A percentile compares a stretch with the other conserved stretches of the same genome.
Evolutionary conservation across 176 grass and related monocot species (phyloP).

Genomic region (Coix lacrymajobi): DNA sequence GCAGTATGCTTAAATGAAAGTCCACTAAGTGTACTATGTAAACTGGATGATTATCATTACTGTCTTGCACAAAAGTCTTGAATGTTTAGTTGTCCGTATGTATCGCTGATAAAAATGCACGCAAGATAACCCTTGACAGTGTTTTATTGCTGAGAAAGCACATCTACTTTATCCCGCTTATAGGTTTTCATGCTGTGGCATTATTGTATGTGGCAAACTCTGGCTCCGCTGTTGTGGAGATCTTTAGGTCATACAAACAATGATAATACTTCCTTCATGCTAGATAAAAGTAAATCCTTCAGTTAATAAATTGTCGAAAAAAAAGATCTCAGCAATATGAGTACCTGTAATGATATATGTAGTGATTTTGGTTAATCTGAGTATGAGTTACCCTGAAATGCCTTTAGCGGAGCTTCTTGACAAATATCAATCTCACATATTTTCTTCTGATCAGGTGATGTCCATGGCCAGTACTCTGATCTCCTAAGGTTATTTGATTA

Average conservation of each 20-base stretch:
- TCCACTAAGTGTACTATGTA: background rate
- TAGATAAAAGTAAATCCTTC: background rate
- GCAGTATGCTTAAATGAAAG: background rate
- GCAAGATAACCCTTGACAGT: background rate
- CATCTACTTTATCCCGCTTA: background rate
- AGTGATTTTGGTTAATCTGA: background rate
- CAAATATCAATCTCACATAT: conserved; percentile 3
- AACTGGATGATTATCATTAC: background rate
- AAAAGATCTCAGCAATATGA: background rate
- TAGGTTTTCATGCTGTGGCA: background rate
- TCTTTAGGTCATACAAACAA: background rate
- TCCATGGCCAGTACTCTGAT: conserved; percentile 84
- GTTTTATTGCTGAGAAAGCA: background rate
- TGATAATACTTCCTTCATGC: background rate
- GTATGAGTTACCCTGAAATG: background rate
- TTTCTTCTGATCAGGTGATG: conserved; percentile 54
- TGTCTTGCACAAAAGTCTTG: background rate
- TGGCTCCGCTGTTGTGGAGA: background rate
- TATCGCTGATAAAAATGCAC: background rate
- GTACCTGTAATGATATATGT: background rate
- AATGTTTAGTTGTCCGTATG: background rate
- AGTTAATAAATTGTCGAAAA: background rate
- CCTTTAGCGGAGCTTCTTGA: background rate
- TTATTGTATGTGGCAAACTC: background rate
- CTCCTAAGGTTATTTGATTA: conserved; percentile 71